Base-by-base conservation (phyloP, 2,329 filamentous ascomycete genomes). In the Cadophora sp. region DNA sequence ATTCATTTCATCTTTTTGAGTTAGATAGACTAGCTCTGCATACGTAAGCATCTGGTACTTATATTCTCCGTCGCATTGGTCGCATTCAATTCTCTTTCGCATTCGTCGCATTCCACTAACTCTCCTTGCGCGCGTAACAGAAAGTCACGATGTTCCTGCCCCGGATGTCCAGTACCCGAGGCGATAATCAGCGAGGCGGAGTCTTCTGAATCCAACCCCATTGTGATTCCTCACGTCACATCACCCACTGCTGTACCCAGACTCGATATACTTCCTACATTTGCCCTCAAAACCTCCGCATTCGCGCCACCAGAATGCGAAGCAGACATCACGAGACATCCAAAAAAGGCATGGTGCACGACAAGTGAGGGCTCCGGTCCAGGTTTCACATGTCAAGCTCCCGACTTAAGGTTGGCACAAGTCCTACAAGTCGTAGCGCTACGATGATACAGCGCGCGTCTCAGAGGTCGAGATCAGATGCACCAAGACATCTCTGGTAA, bases 401-500 rank as follows among this genome's bases (percentile, higher is more conserved):
- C n/a, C 24, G n/a, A 36, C 11, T 61, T 48, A 41, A 51, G 45
- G 62, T 58, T 58, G 16, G 51, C 51, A 51, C 43, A 45, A 45
- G 9, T 43, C 36, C 36, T 43, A 11, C 51, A 64, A 27, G 51
- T 55, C 55, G 33, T 43, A 59, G 55, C 62, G 53, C 53, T 62
- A 51, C 43, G 62, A 59, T 65, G 53, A 43, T 27, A 59, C 62
- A 50, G 14, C 20, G 20, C 53, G 9, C 62, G 62, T 65, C 43
- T 65, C 53, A 59, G 53, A 65, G 27, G 43, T 59, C 51, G 30
- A 65, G 53, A 59, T 20, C 55, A 41, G 62, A 65, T 55, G 55
- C 20, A 55, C 50, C 22, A 51, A 30, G 39, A 30, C 39, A 20
- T n/a, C 56, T 27, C 51, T 36, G 59, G 45, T 9, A 61, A 11